Percentiles rank a stretch among this genome's conserved stretches.
Conservation (phyloP, 2,329 filamentous ascomycete species). For the Talaromyces rugulosus region DNA sequence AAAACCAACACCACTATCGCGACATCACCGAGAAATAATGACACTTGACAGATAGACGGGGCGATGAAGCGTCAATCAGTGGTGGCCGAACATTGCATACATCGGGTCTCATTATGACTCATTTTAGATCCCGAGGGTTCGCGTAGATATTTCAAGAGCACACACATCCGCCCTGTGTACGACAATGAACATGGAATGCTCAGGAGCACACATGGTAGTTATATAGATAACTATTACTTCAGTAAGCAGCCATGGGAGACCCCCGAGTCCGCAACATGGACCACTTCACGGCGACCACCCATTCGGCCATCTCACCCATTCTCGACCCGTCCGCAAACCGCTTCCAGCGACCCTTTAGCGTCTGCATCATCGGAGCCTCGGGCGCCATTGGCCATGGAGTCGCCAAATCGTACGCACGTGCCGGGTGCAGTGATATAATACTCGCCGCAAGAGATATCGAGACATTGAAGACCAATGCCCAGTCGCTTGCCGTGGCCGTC, state of each 20-base stretch:
- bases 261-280: conserved; percentile 16
- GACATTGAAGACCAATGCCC: conserved; percentile 21
- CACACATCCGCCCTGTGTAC: background rate
- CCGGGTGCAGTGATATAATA: conserved; percentile 25
- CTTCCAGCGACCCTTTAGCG: conserved; percentile 23
- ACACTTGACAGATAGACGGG: background rate
- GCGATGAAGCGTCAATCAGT: background rate
- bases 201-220: background rate
- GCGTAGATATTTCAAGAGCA: background rate
- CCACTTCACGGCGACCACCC: conserved; percentile 4
- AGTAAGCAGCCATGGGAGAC: conserved; percentile 8
- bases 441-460: conserved; percentile 25
- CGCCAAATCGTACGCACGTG: conserved; percentile 27
- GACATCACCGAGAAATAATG: background rate
- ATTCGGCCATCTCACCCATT: background rate
- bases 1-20: background rate
- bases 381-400: conserved; percentile 32
- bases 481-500: conserved; percentile 14
- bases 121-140: background rate
- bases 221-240: background rate
- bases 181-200: background rate
- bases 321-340: conserved; percentile 12
- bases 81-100: background rate
- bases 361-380: conserved; percentile 30
- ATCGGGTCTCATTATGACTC: conserved; percentile 2